Percentiles rank a stretch among this genome's conserved stretches.
These are phyloP conservation scores for Litsea cubeba DNA, from an alignment of 164 flowering plant species.

Conservation along the genomic window DNA sequence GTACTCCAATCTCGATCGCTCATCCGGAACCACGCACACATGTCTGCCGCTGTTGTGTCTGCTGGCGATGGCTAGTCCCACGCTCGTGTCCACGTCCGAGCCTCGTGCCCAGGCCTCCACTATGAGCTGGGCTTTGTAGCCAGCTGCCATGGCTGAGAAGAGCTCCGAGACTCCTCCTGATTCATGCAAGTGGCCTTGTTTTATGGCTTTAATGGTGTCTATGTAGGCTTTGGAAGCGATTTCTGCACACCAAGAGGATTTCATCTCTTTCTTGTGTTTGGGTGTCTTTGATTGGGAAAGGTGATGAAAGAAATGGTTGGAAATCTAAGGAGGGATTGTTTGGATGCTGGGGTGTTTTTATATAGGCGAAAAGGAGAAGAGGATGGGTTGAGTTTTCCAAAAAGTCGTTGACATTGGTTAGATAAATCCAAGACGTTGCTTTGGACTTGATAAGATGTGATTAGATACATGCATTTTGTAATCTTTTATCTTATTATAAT, in stretches of 20 bases:
- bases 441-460: background rate
- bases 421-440: slow-evolving; percentile 1
- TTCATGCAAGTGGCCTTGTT: slow-evolving; percentile 19
- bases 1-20: slow-evolving; percentile 48
- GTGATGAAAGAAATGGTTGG: background rate
- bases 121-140: slow-evolving; percentile 41
- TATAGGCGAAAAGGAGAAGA: background rate
- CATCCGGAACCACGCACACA: slow-evolving; percentile 70
- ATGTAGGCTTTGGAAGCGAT: slow-evolving; percentile 70
- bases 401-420: background rate
- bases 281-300: background rate
- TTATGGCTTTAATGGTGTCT: slow-evolving; percentile 72
- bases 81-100: slow-evolving; percentile 43
- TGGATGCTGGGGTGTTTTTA: background rate
- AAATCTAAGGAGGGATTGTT: background rate
- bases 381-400: background rate
- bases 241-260: slow-evolving; percentile 83
- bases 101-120: slow-evolving; percentile 67
- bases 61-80: slow-evolving; percentile 64
- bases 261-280: slow-evolving; percentile 32
- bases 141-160: slow-evolving; percentile 57
- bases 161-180: slow-evolving; percentile 47
- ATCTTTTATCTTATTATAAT: too few relatives aligned
- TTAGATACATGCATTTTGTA: background rate
- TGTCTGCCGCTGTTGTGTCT: slow-evolving; percentile 65